These are phyloP conservation scores for Spathaspora arborariae DNA, from an alignment of 805 yeast species.

Conservation along the genomic window DNA sequence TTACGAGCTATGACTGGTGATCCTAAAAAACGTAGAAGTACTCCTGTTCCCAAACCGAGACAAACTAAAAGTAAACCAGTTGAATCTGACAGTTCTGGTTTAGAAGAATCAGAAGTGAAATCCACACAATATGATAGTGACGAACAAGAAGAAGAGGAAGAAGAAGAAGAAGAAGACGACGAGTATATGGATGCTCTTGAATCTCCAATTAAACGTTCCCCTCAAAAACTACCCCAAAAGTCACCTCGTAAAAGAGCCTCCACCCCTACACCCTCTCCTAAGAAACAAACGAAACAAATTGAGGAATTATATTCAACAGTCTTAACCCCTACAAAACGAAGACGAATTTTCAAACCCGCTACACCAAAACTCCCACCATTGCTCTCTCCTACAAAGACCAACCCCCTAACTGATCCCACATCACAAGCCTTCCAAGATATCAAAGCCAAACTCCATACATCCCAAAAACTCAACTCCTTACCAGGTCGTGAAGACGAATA, in stretches of 20 bases:
- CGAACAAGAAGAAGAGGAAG: slow-evolving; percentile 13
- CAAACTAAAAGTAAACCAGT: neutral
- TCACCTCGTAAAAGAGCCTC: slow-evolving; percentile 6
- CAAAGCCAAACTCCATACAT: slow-evolving; percentile 40
- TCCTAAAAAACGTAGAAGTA: no score
- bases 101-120: neutral
- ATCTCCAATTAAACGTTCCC: no score
- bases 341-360: slow-evolving; percentile 4
- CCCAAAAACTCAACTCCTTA: slow-evolving; percentile 46
- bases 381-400: slow-evolving; percentile 11
- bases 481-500: slow-evolving; percentile 90
- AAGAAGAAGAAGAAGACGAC: slow-evolving; percentile 9
- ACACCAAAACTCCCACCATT: slow-evolving; percentile 10
- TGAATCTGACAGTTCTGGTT: no score
- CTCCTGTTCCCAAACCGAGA: neutral
- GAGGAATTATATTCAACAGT: slow-evolving; percentile 3
- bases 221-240: slow-evolving; percentile 5
- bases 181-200: no score
- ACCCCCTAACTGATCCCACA: slow-evolving; percentile 15
- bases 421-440: slow-evolving; percentile 34
- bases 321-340: slow-evolving; percentile 2
- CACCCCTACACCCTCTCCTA: slow-evolving; percentile 3
- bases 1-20: no score
- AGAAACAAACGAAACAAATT: slow-evolving; percentile 6
- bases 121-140: slow-evolving; percentile 1